Evolutionary conservation across 768 basidiomycete species (phyloP), one percentile per base, ranked within the genome.

Genomic region (Termitomyces sp.): DNA sequence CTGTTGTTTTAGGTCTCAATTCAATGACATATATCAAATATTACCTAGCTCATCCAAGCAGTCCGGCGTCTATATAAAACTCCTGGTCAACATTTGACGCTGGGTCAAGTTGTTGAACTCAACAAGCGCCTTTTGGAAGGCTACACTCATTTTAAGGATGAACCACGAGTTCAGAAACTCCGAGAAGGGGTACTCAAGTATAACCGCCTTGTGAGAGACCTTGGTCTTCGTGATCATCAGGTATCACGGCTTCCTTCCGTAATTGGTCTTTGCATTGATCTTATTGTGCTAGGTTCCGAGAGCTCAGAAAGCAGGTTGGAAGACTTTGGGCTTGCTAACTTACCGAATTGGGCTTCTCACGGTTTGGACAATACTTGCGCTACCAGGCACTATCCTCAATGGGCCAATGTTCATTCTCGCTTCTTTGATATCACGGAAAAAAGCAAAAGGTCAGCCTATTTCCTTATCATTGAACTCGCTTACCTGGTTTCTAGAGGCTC

Each of bases 61-160:
- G 92, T 90, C 16, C 86, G 96, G 52, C 81, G 96, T 52, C 74
- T 98, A 52, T 98, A 98, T 73, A 93, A 94, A 67, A 89, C 93
- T 0, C 96, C 96, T 16, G 91, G 93, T 5, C 94, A 96, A 70
- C 88, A 96, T 68, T 78, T 97, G 60, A 95, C 95, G 0, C 75
- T 98, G 40, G 91, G 95, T 40, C 96, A 98, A 76, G 94, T 97
- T 13, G 94, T 98, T 26, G 94, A 97, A 69, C 77, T 98, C 43
- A 96, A 94, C 70, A 85, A 90, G 65, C 87, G 96, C 41, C 86
- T 98, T 66, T 81, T 98, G 62, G 91, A 95, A 68, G 96, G 92
- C 0, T 98, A 98, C 67, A 79, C 84, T 9, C 86, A 91, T 65
- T 97, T 96, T 78, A 90, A 95, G 68, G 86, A 97, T 67, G 92